Conservation (phyloP, 1,284 basidiomycete genomes). For the Tilletia indica region DNA sequence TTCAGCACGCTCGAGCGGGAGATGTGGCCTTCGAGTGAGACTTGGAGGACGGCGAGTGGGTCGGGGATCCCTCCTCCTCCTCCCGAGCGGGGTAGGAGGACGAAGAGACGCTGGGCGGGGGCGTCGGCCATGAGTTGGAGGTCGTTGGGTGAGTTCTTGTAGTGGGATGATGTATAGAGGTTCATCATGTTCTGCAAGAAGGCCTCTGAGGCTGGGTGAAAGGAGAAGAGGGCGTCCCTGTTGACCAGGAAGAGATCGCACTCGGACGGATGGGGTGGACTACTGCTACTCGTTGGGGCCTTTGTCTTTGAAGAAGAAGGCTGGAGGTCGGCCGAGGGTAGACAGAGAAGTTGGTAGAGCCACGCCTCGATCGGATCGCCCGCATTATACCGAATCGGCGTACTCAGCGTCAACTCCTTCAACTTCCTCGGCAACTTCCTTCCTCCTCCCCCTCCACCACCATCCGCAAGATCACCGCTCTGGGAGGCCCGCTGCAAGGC, state of each 20-base stretch:
- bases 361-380: slow-evolving; percentile 91
- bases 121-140: slow-evolving; percentile 94
- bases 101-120: slow-evolving; percentile 93
- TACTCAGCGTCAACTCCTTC: slow-evolving; percentile 90
- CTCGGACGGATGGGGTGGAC: slow-evolving; percentile 82
- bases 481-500: slow-evolving; percentile 1
- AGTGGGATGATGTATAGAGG: slow-evolving; percentile 92
- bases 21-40: slow-evolving; percentile 93
- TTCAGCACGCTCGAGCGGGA: slow-evolving; percentile 82
- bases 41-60: slow-evolving; percentile 82
- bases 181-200: slow-evolving; percentile 99
- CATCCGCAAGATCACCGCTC: background rate
- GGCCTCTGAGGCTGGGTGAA: slow-evolving; percentile 90
- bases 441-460: background rate
- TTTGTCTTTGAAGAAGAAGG: slow-evolving; percentile 55
- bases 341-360: slow-evolving; percentile 86
- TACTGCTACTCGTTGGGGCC: slow-evolving; percentile 19
- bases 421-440: slow-evolving; percentile 62
- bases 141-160: slow-evolving; percentile 99
- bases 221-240: slow-evolving; percentile 93
- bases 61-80: slow-evolving; percentile 42
- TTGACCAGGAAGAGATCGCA: slow-evolving; percentile 96
- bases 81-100: slow-evolving; percentile 66
- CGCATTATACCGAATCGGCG: slow-evolving; percentile 85
- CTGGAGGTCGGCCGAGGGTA: slow-evolving; percentile 78